phyloP scores from a whole-genome alignment of 2,329 filamentous ascomycete genomes.

The Daldinia sp. region DNA sequence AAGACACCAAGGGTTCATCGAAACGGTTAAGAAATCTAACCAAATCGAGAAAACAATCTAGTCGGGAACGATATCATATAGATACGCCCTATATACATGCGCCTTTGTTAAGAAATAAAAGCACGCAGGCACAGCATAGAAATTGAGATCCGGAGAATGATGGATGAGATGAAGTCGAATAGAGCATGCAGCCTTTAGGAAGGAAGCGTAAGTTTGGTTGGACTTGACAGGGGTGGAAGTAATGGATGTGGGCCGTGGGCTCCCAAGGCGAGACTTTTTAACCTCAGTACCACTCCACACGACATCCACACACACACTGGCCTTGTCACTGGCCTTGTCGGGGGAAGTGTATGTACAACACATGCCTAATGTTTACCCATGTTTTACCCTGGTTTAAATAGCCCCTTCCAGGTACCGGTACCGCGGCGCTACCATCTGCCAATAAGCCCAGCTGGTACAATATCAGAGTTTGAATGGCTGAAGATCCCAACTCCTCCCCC shows the following conservation, averaged over 20 bases:
- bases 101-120: slow-evolving; percentile 26
- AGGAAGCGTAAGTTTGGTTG: slow-evolving; percentile 45
- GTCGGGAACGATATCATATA: neutral
- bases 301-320: slow-evolving; percentile 9
- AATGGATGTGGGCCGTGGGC: slow-evolving; percentile 31
- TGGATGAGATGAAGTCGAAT: slow-evolving; percentile 46
- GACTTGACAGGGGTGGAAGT: slow-evolving; percentile 39
- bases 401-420: slow-evolving; percentile 24
- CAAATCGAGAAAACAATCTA: slow-evolving; percentile 10
- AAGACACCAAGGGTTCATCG: slow-evolving; percentile 15
- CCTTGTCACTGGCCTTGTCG: slow-evolving; percentile 30
- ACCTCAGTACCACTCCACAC: slow-evolving; percentile 36
- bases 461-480: slow-evolving; percentile 39
- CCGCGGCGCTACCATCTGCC: slow-evolving; percentile 24
- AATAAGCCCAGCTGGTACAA: slow-evolving; percentile 36
- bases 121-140: slow-evolving; percentile 14
- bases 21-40: slow-evolving; percentile 5
- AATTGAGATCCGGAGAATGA: slow-evolving; percentile 38
- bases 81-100: neutral
- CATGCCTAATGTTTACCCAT: slow-evolving; percentile 17
- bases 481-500: slow-evolving; percentile 35
- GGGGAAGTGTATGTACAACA: slow-evolving; percentile 37
- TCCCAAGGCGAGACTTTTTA: slow-evolving; percentile 40
- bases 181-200: slow-evolving; percentile 44
- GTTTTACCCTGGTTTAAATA: slow-evolving; percentile 12